Evolutionary conservation across 805 yeast genomes (phyloP).

Genomic region (Nakazawaea wickerhamii): DNA sequence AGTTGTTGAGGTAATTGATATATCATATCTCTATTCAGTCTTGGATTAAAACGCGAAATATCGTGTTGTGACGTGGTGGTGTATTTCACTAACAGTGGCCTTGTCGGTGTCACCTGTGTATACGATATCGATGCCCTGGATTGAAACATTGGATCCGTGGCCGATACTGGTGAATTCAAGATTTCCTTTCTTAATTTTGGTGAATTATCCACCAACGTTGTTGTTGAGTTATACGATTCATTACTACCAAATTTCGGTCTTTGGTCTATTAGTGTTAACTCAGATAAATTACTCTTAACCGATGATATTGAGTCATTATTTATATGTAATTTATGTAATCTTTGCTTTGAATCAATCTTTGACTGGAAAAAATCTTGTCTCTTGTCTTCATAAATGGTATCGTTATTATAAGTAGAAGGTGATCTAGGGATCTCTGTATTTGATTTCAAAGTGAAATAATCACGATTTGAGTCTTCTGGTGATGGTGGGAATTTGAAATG

Average conservation of each 20-base stretch:
- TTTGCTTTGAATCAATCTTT: neutral
- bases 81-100: slow-evolving; percentile 5
- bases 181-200: too few relatives aligned
- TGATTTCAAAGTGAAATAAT: slow-evolving; percentile 4
- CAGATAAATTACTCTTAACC: neutral
- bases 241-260: slow-evolving; percentile 1
- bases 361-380: neutral
- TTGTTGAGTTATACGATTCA: neutral
- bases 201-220: neutral
- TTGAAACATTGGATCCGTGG: slow-evolving; percentile 1
- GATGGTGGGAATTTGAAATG: slow-evolving; percentile 11
- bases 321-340: neutral
- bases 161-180: slow-evolving; percentile 7
- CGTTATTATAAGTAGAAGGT: too few relatives aligned
- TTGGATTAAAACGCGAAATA: neutral
- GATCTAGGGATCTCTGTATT: too few relatives aligned
- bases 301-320: slow-evolving; percentile 9
- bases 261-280: slow-evolving; percentile 7
- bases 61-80: slow-evolving; percentile 9
- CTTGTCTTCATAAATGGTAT: neutral
- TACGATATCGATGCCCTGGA: slow-evolving; percentile 1
- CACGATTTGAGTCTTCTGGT: neutral
- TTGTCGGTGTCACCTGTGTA: slow-evolving; percentile 7
- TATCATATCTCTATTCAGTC: slow-evolving; percentile 10
- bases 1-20: slow-evolving; percentile 4